These are phyloP conservation scores for Funneliformis mosseae DNA, from an alignment of 192 early-diverging fungal species.

Conservation along the genomic window DNA sequence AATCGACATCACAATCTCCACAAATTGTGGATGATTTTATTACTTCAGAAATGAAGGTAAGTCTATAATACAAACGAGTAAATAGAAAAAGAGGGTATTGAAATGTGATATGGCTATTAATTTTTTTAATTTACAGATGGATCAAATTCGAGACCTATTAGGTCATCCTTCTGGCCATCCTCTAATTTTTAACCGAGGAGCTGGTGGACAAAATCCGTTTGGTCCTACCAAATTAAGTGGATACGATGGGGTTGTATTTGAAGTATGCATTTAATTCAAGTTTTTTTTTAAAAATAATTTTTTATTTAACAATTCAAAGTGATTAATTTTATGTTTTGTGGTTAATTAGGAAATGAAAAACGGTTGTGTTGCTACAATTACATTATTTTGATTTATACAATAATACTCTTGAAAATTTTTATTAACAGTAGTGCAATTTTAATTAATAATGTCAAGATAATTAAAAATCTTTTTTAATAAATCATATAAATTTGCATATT, in stretches of 20 bases:
- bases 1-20: slow-evolving; percentile 30
- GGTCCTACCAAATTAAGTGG: slow-evolving; percentile 70
- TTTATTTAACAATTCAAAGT: not conserved
- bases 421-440: no score
- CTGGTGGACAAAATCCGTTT: slow-evolving; percentile 71
- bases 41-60: slow-evolving; percentile 9
- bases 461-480: no score
- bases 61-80: not conserved
- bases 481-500: no score
- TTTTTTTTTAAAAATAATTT: no score
- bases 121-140: slow-evolving; percentile 29
- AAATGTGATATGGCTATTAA: slow-evolving; percentile 36
- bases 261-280: slow-evolving; percentile 28
- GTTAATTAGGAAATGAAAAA: slow-evolving; percentile 56
- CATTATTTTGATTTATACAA: slow-evolving; percentile 48
- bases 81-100: slow-evolving; percentile 11
- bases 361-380: slow-evolving; percentile 60
- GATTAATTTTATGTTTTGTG: not conserved
- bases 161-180: slow-evolving; percentile 46
- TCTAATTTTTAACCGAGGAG: slow-evolving; percentile 64
- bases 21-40: not conserved
- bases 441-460: no score
- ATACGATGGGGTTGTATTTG: slow-evolving; percentile 60
- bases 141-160: slow-evolving; percentile 36
- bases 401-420: no score